A percentile compares a stretch with the other conserved stretches of the same genome.
phyloP scores from a whole-genome alignment of 1,139 yeast species.

The Zygoascus sp. region DNA sequence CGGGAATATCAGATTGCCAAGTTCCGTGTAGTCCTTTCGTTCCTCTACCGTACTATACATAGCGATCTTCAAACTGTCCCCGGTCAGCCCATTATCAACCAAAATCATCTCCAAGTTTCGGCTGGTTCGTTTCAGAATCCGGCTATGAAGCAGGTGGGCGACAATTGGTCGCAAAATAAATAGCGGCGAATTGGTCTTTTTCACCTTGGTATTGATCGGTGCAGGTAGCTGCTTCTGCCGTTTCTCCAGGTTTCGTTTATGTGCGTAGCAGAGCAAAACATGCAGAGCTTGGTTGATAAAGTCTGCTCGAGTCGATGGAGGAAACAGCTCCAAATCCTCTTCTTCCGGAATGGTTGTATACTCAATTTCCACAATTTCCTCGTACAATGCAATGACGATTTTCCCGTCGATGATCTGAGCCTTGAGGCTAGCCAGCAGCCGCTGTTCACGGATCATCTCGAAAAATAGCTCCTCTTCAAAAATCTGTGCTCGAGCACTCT shows the following conservation, averaged over 20 bases:
- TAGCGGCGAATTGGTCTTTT: slow-evolving; percentile 40
- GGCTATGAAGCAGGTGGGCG: slow-evolving; percentile 64
- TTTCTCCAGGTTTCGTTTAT: slow-evolving; percentile 45
- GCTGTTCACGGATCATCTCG: slow-evolving; percentile 65
- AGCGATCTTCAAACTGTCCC: slow-evolving; percentile 20
- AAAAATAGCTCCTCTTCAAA: slow-evolving; percentile 75
- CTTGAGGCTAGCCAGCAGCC: slow-evolving; percentile 62
- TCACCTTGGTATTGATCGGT: slow-evolving; percentile 27
- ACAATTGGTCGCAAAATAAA: slow-evolving; percentile 57
- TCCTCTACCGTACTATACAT: slow-evolving; percentile 15
- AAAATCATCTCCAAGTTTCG: slow-evolving; percentile 42
- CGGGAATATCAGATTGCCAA: slow-evolving; percentile 30
- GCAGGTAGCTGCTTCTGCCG: slow-evolving; percentile 36
- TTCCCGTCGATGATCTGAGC: slow-evolving; percentile 65
- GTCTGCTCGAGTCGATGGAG: slow-evolving; percentile 39
- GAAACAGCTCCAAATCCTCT: slow-evolving; percentile 9
- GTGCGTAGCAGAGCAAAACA: slow-evolving; percentile 58
- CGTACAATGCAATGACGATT: slow-evolving; percentile 57
- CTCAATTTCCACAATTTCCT: slow-evolving; percentile 69
- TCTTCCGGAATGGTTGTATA: slow-evolving; percentile 39
- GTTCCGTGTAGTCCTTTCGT: slow-evolving; percentile 17
- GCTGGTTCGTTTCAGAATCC: slow-evolving; percentile 43
- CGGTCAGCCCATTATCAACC: slow-evolving; percentile 24
- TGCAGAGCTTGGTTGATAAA: slow-evolving; percentile 50
- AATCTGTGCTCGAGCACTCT: slow-evolving; percentile 54